Evolutionary conservation across 2,329 filamentous ascomycete genomes (phyloP), one percentile per base, ranked within the genome.

Genomic region (Fusarium albidum): DNA sequence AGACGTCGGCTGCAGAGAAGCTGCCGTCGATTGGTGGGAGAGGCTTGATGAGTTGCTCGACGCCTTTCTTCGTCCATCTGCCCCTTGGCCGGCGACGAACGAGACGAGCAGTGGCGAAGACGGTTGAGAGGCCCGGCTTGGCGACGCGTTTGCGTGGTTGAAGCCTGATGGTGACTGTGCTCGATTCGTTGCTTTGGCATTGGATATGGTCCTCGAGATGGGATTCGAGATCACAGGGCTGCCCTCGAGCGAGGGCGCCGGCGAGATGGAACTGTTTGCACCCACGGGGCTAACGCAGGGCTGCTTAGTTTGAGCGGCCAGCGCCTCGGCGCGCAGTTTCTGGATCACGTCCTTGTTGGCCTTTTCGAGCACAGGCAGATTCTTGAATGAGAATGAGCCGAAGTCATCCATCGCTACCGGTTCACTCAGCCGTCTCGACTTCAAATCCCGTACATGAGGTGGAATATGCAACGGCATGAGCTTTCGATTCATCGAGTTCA

Each of bases 281-380:
- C 74, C 74, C 43, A 77, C 75, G 2, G 80, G 77, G 52, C 78
- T 82, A 27, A 74, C 67, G 5, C 73, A 70, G 6, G 77, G 71
- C 28, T 76, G 74, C 66, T 87, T 87, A 67, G 73, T 83, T 62
- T 87, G 84, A 3, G 79, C 75, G 3, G 85, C 92, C 77, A 97
- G 82, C 4, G 95, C 93, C 73, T 98, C 93, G 17, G 93, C 92
- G 10, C 93, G 88, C 51, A 99, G 80, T 72, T 98, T 98, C 67
- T 98, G 93, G 27, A 99, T 96, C 26, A 98, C 92, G 67, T 99
- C 95, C 71, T 99, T 99, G 75, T 99, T 99, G 48, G 95, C 95
- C 73, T 97, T 98, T 68, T 98, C 95, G 14, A 99, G 81, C 15
- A 98, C 94, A 0, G 94, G 93, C 41, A 99, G 77, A 66, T 99